Evolutionary conservation across 1,284 basidiomycete species (phyloP), one percentile per base, ranked within the genome.

Genomic region (Pseudozyma flocculosa): DNA sequence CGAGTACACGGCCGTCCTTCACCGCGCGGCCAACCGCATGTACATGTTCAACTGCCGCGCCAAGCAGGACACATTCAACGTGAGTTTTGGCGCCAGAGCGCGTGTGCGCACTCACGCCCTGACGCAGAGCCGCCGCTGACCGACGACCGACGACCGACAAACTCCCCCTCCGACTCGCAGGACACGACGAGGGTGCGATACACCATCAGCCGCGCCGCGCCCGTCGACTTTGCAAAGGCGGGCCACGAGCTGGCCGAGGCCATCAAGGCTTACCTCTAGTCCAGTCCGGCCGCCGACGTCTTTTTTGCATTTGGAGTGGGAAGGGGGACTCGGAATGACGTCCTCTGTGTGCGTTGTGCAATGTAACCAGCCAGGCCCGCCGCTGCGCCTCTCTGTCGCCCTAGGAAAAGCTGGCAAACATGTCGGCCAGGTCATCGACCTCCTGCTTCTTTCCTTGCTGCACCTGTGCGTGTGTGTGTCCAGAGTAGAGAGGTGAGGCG

Each of bases 1-100:
- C 19, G 82, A 83, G 50, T 91, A 84, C 76, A 84, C 84, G 55
- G 80, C 80, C 10, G 80, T 86, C 41, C 80, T 96, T 69, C 82
- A 85, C 48, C 83, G 84, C 48, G 86, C 88, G 1, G 82, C 82
- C 9, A 88, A 88, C 58, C 82, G 84, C 61, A 85, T 85, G 2
- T 95, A 84, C 80, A 88, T 90, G 70, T 92, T 97, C 79, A 84
- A 84, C 47, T 92, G 91, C 78, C 85, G 88, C 44, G 94, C 92
- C 11, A 92, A 89, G 80, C 70, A 73, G 67, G 75, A 78, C 43
- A 75, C 68, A 11, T 76, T 72, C 44, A 73, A 76, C 52, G 65
- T 66, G 41, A 34, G 32, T 34, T 45, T 61, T 49, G 9, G 22
- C 30, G n/a, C 30, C 10, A 9, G n/a, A n/a, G n/a, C n/a, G n/a